A percentile compares a stretch with the other conserved stretches of the same genome.
phyloP scores from a whole-genome alignment of 208 protist genomes.

The Leishmania lainsoni region DNA sequence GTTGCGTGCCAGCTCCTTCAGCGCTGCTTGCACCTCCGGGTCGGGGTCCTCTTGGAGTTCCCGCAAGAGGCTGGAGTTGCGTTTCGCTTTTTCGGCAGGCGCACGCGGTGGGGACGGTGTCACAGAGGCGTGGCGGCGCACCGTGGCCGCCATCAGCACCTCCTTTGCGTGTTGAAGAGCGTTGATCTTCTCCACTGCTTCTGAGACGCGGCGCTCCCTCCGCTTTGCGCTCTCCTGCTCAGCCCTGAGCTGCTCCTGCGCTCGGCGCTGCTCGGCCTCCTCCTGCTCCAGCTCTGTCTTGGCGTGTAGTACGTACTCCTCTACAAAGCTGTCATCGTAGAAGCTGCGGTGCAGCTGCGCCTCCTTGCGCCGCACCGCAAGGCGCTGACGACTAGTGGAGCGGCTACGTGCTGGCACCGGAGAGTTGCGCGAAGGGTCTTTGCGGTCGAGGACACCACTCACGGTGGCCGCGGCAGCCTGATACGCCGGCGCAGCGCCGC shows the following conservation, averaged over 20 bases:
- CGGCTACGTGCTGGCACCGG: constrained; percentile 51
- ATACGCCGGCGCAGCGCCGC: constrained; percentile 13
- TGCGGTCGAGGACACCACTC: constrained; percentile 1
- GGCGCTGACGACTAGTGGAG: constrained; percentile 82
- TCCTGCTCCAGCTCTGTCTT: constrained; percentile 47
- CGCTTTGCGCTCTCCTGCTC: constrained; percentile 39
- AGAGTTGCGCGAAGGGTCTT: constrained; percentile 13
- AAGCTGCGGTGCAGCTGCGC: constrained; percentile 85
- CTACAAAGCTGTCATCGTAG: constrained; percentile 91
- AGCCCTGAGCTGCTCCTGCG: constrained; percentile 21
- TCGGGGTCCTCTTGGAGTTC: constrained; percentile 61
- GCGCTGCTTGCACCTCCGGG: constrained; percentile 58
- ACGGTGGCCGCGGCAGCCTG: constrained; percentile 16
- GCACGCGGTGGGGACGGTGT: constrained; percentile 47
- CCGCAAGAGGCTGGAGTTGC: constrained; percentile 32
- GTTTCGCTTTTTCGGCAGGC: constrained; percentile 16
- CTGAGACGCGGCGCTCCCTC: constrained; percentile 45
- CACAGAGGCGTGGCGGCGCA: constrained; percentile 45
- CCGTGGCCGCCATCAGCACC: constrained; percentile 59
- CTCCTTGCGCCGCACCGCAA: constrained; percentile 66
- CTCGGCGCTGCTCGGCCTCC: constrained; percentile 32
- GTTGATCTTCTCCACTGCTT: constrained; percentile 56
- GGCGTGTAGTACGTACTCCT: constrained; percentile 78
- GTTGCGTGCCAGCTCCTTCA: constrained; percentile 41
- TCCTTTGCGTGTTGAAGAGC: constrained; percentile 79